A percentile compares a stretch with the other conserved stretches of the same genome.
Conservation (phyloP, 1,139 yeast species). For the Fermentozyma sake region DNA sequence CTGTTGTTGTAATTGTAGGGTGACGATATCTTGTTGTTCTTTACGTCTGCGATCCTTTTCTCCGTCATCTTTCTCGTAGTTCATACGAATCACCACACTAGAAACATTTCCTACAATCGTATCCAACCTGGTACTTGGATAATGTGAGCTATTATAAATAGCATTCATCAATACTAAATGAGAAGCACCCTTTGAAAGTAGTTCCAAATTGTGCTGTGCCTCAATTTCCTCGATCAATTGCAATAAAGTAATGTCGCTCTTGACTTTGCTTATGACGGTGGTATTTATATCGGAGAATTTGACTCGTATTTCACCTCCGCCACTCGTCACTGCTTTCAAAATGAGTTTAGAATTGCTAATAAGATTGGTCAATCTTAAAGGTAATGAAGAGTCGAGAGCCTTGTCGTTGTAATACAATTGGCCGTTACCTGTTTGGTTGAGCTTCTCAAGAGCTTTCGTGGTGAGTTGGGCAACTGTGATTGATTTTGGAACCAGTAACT, state of each 20-base stretch:
- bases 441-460: slow-evolving; percentile 22
- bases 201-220: slow-evolving; percentile 4
- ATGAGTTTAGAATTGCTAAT: slow-evolving; percentile 29
- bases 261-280: slow-evolving; percentile 8
- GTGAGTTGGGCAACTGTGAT: slow-evolving; percentile 29
- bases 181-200: slow-evolving; percentile 4
- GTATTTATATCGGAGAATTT: slow-evolving; percentile 7
- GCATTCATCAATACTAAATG: slow-evolving; percentile 10
- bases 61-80: slow-evolving; percentile 10
- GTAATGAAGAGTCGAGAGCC: slow-evolving; percentile 27
- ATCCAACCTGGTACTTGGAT: slow-evolving; percentile 6
- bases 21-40: slow-evolving; percentile 19
- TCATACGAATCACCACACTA: slow-evolving; percentile 20
- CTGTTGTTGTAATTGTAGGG: slow-evolving; percentile 17
- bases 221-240: slow-evolving; percentile 8
- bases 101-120: slow-evolving; percentile 11
- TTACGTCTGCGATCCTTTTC: slow-evolving; percentile 6
- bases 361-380: slow-evolving; percentile 31
- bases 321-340: slow-evolving; percentile 14
- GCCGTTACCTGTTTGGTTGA: slow-evolving; percentile 19
- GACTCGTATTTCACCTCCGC: slow-evolving; percentile 6
- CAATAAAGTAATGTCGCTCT: slow-evolving; percentile 4
- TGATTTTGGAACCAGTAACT: slow-evolving; percentile 18
- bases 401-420: slow-evolving; percentile 26
- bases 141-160: slow-evolving; percentile 6